Evolutionary conservation across 495 filamentous ascomycete species (phyloP).

Genomic region (Penicillium paxilli): DNA sequence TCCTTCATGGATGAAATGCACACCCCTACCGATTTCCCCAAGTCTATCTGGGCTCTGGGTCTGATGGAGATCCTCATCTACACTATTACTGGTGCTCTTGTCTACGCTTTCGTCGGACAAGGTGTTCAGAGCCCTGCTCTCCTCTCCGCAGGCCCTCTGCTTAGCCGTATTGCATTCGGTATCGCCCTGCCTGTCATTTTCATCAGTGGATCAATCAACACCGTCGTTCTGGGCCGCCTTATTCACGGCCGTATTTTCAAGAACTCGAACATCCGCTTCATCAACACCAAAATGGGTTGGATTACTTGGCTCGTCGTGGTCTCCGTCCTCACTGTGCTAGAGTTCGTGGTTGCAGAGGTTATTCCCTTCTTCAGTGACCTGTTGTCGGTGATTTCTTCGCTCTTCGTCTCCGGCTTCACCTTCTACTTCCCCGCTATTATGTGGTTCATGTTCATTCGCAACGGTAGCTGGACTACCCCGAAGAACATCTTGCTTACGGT

Average conservation of each 20-base stretch:
- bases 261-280: slow-evolving; percentile 48
- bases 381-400: slow-evolving; percentile 51
- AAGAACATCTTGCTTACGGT: slow-evolving; percentile 19
- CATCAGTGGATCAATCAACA: slow-evolving; percentile 61
- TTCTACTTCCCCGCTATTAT: slow-evolving; percentile 44
- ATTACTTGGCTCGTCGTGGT: slow-evolving; percentile 54
- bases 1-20: slow-evolving; percentile 71
- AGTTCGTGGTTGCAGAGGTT: slow-evolving; percentile 62
- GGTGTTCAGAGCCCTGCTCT: slow-evolving; percentile 64
- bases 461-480: slow-evolving; percentile 32
- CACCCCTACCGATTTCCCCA: slow-evolving; percentile 57
- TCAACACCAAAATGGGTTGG: slow-evolving; percentile 55
- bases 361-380: slow-evolving; percentile 65
- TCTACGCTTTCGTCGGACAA: slow-evolving; percentile 64
- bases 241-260: slow-evolving; percentile 56
- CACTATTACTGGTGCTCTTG: slow-evolving; percentile 58
- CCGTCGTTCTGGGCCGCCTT: slow-evolving; percentile 54
- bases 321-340: slow-evolving; percentile 51
- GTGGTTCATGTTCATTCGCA: slow-evolving; percentile 54
- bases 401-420: slow-evolving; percentile 12
- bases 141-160: slow-evolving; percentile 50
- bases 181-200: slow-evolving; percentile 69
- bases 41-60: slow-evolving; percentile 58
- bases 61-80: slow-evolving; percentile 62
- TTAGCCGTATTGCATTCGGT: slow-evolving; percentile 70